Conservation (phyloP, 2,329 filamentous ascomycete species). For the Dactylellina cionopaga region DNA sequence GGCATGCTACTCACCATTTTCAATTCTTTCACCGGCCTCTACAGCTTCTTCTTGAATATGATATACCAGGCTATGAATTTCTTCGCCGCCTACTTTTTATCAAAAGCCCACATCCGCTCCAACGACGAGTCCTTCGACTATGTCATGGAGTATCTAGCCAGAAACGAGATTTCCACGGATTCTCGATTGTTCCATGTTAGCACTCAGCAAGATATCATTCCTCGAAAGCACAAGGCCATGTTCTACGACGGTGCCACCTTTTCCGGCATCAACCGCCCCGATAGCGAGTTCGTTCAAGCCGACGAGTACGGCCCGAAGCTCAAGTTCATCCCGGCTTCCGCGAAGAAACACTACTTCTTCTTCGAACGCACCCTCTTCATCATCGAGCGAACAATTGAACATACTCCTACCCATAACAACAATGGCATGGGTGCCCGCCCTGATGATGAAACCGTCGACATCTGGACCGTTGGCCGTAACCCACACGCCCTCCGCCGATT, state of each 20-base stretch:
- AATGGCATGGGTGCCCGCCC: conserved; percentile 62
- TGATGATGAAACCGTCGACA: conserved; percentile 65
- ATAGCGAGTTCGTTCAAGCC: conserved; percentile 59
- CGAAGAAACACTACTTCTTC: conserved; percentile 73
- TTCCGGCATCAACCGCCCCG: conserved; percentile 64
- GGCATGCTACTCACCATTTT: conserved; percentile 57
- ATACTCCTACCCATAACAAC: conserved; percentile 58
- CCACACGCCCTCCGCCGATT: conserved; percentile 71
- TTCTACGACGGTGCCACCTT: conserved; percentile 58
- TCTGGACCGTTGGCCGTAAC: conserved; percentile 72
- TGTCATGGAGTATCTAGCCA: conserved; percentile 57
- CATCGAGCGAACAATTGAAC: conserved; percentile 65
- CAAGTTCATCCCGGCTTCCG: conserved; percentile 74
- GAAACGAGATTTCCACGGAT: conserved; percentile 56
- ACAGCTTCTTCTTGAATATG: conserved; percentile 55
- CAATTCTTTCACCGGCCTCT: conserved; percentile 57
- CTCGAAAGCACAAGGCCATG: conserved; percentile 55
- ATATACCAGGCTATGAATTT: conserved; percentile 48
- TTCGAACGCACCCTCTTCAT: conserved; percentile 70
- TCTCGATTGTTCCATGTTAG: conserved; percentile 57
- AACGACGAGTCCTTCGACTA: conserved; percentile 57
- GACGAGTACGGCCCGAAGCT: conserved; percentile 62
- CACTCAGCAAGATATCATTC: conserved; percentile 56
- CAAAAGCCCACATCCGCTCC: conserved; percentile 56
- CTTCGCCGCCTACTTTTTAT: conserved; percentile 57